Evolutionary conservation across 2,329 filamentous ascomycete species (phyloP).

Genomic region (Colletotrichum echinochloae): DNA sequence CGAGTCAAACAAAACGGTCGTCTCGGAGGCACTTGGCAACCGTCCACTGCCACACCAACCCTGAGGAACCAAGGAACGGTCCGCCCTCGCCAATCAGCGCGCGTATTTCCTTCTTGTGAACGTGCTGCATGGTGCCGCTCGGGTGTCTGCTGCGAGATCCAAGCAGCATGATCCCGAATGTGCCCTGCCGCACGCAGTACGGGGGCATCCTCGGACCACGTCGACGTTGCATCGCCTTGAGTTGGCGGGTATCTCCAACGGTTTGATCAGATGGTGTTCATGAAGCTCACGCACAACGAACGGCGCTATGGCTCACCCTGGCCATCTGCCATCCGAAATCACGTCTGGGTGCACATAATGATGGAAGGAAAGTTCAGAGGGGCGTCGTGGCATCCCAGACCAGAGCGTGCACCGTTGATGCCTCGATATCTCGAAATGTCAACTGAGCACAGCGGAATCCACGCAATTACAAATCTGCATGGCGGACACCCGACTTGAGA

Average conservation of each 20-base stretch:
- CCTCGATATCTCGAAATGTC: background rate
- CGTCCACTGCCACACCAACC: constrained; percentile 15
- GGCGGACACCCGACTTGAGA: background rate
- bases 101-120: background rate
- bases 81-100: constrained; percentile 17
- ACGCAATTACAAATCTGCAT: background rate
- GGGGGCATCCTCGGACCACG: constrained; percentile 7
- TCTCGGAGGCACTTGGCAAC: constrained; percentile 17
- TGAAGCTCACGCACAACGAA: background rate
- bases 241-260: constrained; percentile 1
- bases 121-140: constrained; percentile 14
- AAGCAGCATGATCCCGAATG: constrained; percentile 19
- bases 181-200: constrained; percentile 14
- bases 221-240: background rate
- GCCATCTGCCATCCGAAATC: constrained; percentile 12
- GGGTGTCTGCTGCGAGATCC: constrained; percentile 28
- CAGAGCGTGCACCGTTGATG: background rate
- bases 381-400: background rate
- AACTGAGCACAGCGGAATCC: background rate
- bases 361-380: background rate
- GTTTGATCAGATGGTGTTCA: constrained; percentile 13
- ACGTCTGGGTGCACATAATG: background rate
- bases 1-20: constrained; percentile 23
- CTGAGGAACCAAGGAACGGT: background rate
- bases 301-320: background rate